Evolutionary conservation across 192 early-diverging fungal genomes (phyloP), one percentile per base, ranked within the genome.

Genomic region (Lobosporangium transversale): DNA sequence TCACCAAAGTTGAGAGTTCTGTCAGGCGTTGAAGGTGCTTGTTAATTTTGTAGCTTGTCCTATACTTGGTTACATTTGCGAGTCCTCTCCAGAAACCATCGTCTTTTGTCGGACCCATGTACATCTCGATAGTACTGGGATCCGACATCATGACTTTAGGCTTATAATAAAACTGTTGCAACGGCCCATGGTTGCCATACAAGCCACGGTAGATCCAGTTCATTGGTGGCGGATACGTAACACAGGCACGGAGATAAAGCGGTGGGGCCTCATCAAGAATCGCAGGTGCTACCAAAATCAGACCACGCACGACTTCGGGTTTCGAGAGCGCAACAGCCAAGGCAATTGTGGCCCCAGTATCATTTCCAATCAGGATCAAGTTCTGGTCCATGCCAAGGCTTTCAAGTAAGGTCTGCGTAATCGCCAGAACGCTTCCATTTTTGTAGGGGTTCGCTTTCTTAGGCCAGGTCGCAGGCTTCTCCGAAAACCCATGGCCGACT

Each of bases 391-490:
- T 70, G 31, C 67, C 67, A 40, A 70, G 9, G 1, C 58, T 61
- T 4, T 70, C 67, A 12, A 61, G 52, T n/a, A 70, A 48, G 2
- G 50, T 27, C 23, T 70, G 58, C 9, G 35, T 61, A 49, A 70
- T 55, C 27, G 67, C 35, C 35, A 70, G 27, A 4, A 70, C 67
- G 21, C 67, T 58, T 29, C 58, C 67, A 18, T 61, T 70, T 37
- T 60, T 70, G 58, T 70, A 70, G 15, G 67, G 67, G 67, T 70
- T 70, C 17, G 67, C 67, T 12, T 61, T 61, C 18, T 70, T 61
- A 29, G 58, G 67, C 67, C 67, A 70, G 8, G 40, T 54, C 17
- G 51, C 11, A 11, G 70, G 70, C 27, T 66, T 63, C 20, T 65
- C 70, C 1, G 70, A 65, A 9, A 52, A 35, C 3, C 70, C 70